Evolutionary conservation across 2,329 filamentous ascomycete genomes (phyloP).

Genomic region (Fusarium praegraminearum): DNA sequence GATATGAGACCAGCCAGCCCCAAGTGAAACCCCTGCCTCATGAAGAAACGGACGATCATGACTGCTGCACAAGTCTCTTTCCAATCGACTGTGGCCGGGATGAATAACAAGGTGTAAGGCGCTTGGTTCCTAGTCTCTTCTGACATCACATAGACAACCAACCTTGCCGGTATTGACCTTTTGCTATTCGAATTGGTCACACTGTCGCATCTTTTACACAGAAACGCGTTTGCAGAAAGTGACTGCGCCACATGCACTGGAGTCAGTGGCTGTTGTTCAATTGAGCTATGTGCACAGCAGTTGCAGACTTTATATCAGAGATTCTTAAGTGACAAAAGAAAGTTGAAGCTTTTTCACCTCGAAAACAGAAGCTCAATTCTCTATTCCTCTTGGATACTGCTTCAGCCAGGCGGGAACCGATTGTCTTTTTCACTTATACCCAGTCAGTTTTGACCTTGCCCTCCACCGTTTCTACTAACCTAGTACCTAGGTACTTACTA

Average conservation of each 20-base stretch:
- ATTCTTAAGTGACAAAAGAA: background rate
- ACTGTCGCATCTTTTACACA: background rate
- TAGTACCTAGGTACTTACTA: background rate
- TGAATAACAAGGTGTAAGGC: background rate
- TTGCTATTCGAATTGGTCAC: background rate
- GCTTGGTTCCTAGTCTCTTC: background rate
- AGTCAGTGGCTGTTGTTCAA: conserved; percentile 1
- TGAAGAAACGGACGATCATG: conserved; percentile 27
- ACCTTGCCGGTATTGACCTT: background rate
- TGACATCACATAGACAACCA: background rate
- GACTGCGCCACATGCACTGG: background rate
- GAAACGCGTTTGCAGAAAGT: background rate
- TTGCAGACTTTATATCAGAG: background rate
- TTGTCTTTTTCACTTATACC: background rate
- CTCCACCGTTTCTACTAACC: background rate
- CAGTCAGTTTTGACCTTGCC: background rate
- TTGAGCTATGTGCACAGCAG: background rate
- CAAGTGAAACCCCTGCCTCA: conserved; percentile 19
- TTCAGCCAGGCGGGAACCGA: background rate
- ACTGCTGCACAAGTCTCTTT: conserved; percentile 2
- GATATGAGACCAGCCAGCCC: conserved; percentile 5
- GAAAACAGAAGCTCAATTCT: background rate
- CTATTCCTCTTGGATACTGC: too few relatives aligned
- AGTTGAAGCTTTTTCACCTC: background rate
- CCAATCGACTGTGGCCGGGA: background rate